A percentile compares a stretch with the other conserved stretches of the same genome.
These are phyloP conservation scores for Leccinum disarticulatum DNA, from an alignment of 768 basidiomycete species.

Conservation along the genomic window DNA sequence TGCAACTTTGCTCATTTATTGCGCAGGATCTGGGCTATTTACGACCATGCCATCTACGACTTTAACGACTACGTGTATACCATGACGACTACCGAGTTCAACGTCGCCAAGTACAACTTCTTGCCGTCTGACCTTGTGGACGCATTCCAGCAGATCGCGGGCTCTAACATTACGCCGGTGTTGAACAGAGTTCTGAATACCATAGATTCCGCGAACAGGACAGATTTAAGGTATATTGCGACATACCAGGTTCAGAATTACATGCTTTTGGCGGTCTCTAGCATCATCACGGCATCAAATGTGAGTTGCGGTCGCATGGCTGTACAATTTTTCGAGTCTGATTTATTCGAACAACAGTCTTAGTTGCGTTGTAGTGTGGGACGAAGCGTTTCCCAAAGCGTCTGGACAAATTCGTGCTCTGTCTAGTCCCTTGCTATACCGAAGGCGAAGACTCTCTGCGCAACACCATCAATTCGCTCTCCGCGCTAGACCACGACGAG, in stretches of 20 bases:
- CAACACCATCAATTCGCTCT: slow-evolving; percentile 66
- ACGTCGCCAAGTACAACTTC: slow-evolving; percentile 50
- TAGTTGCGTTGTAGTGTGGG: slow-evolving; percentile 62
- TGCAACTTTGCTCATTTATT: slow-evolving; percentile 2
- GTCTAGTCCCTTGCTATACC: slow-evolving; percentile 70
- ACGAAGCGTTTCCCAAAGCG: slow-evolving; percentile 62
- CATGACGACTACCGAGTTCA: slow-evolving; percentile 40
- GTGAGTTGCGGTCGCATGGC: slow-evolving; percentile 39
- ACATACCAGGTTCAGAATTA: slow-evolving; percentile 63
- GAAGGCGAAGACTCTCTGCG: slow-evolving; percentile 71
- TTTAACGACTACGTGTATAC: slow-evolving; percentile 69
- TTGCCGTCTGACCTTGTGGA: slow-evolving; percentile 47
- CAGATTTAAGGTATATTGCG: slow-evolving; percentile 57
- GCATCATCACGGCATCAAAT: slow-evolving; percentile 61
- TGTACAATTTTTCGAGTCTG: slow-evolving; percentile 8
- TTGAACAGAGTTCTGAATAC: slow-evolving; percentile 37
- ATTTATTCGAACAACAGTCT: slow-evolving; percentile 39
- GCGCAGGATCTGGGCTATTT: slow-evolving; percentile 57
- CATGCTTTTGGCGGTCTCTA: slow-evolving; percentile 53
- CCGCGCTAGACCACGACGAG: slow-evolving; percentile 53
- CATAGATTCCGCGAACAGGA: slow-evolving; percentile 41
- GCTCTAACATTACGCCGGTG: slow-evolving; percentile 56
- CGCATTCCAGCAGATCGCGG: slow-evolving; percentile 57
- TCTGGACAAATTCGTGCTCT: slow-evolving; percentile 68
- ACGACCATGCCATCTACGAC: slow-evolving; percentile 58